These are phyloP conservation scores for Annulohypoxylon bovei DNA, from an alignment of 495 filamentous ascomycete species.

Conservation along the genomic window DNA sequence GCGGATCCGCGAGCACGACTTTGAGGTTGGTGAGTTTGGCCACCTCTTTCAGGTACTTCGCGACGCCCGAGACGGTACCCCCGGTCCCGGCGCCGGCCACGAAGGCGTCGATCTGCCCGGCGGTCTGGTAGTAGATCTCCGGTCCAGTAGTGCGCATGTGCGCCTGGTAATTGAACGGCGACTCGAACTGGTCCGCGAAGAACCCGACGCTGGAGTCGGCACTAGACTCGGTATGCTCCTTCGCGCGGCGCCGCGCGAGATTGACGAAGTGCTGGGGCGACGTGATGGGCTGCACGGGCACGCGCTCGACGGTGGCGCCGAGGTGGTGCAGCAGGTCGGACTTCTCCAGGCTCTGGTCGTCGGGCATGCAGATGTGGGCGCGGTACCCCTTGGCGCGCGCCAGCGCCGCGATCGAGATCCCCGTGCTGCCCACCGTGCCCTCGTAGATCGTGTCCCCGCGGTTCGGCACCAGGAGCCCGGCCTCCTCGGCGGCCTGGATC, in stretches of 20 bases:
- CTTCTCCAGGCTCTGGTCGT: constrained; percentile 90
- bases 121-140: constrained; percentile 84
- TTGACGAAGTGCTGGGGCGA: constrained; percentile 95
- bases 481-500: constrained; percentile 83
- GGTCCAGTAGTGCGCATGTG: constrained; percentile 87
- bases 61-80: constrained; percentile 89
- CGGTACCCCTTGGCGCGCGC: constrained; percentile 88
- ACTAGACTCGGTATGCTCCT: constrained; percentile 66
- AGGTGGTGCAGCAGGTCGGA: constrained; percentile 87
- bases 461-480: constrained; percentile 78
- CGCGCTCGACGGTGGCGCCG: constrained; percentile 87
- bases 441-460: constrained; percentile 96
- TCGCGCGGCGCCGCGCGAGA: constrained; percentile 79
- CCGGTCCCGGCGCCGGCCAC: constrained; percentile 96
- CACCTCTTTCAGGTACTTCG: constrained; percentile 78
- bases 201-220: constrained; percentile 69
- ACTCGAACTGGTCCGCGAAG: constrained; percentile 98
- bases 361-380: constrained; percentile 96
- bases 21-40: constrained; percentile 57
- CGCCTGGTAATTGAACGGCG: constrained; percentile 82
- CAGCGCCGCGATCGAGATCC: constrained; percentile 91
- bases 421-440: constrained; percentile 93
- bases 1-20: constrained; percentile 91
- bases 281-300: constrained; percentile 90
- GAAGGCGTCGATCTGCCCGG: constrained; percentile 83